A percentile compares a stretch with the other conserved stretches of the same genome.
These are phyloP conservation scores for Penicillium angulare DNA, from an alignment of 495 filamentous ascomycete species.

Conservation along the genomic window DNA sequence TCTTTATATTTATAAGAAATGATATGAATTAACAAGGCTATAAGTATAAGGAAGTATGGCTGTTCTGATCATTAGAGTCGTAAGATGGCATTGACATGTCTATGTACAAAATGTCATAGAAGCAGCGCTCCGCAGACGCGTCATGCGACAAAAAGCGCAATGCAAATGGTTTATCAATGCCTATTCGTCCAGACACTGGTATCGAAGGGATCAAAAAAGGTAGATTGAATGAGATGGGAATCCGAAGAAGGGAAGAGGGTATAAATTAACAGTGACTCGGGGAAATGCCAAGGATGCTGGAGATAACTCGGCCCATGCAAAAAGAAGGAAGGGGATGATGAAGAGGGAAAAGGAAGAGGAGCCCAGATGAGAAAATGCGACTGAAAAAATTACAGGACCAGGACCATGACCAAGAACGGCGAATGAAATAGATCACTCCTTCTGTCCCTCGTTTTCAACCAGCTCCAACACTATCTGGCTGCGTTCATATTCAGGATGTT, in stretches of 20 bases:
- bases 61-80: slow-evolving; percentile 7
- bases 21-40: no score
- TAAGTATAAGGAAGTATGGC: no score
- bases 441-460: slow-evolving; percentile 90
- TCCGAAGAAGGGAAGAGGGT: slow-evolving; percentile 3
- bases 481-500: slow-evolving; percentile 79
- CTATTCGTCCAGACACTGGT: not conserved
- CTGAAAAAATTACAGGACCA: no score
- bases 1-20: no score
- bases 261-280: slow-evolving; percentile 1
- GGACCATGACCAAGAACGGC: not conserved
- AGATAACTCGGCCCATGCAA: not conserved
- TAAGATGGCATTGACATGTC: slow-evolving; percentile 18
- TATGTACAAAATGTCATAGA: slow-evolving; percentile 32
- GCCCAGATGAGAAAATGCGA: not conserved
- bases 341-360: not conserved
- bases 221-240: not conserved
- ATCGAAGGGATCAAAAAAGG: no score
- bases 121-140: slow-evolving; percentile 6
- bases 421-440: slow-evolving; percentile 52
- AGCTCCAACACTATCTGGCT: slow-evolving; percentile 88
- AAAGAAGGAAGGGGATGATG: not conserved
- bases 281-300: not conserved
- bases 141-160: not conserved
- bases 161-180: not conserved